Percentiles rank a stretch among this genome's conserved stretches.
phyloP scores from a whole-genome alignment of 805 yeast species.

The Cyberlindnera saturnus region DNA sequence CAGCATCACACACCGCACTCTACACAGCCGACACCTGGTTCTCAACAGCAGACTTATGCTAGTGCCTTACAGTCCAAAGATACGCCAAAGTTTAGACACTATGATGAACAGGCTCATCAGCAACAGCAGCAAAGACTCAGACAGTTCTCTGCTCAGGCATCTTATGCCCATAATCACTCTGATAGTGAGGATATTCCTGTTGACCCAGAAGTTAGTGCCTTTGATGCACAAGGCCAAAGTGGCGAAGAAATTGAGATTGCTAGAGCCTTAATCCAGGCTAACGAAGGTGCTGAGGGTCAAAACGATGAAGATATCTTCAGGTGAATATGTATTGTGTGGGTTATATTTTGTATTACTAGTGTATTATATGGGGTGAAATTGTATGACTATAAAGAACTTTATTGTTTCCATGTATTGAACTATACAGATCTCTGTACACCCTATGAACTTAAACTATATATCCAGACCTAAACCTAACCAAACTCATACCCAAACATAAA shows the following conservation, averaged over 20 bases:
- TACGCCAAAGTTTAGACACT: constrained; percentile 7
- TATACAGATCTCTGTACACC: too few relatives aligned
- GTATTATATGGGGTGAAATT: not conserved
- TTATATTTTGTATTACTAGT: not conserved
- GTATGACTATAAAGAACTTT: not conserved
- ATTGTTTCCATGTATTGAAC: not conserved
- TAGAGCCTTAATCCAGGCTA: constrained; percentile 57
- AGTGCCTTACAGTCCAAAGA: constrained; percentile 1
- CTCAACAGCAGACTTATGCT: constrained; percentile 1
- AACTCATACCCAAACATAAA: too few relatives aligned
- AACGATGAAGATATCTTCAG: constrained; percentile 12
- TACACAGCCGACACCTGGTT: constrained; percentile 1
- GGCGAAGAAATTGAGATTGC: constrained; percentile 62
- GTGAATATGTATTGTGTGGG: not conserved
- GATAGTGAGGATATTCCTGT: constrained; percentile 38
- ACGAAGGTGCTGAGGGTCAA: constrained; percentile 11
- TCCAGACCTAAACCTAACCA: too few relatives aligned
- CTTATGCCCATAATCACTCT: not conserved
- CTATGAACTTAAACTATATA: too few relatives aligned
- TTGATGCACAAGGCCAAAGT: constrained; percentile 31
- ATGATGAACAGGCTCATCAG: constrained; percentile 6
- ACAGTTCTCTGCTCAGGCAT: constrained; percentile 1
- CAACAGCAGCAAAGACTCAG: constrained; percentile 2
- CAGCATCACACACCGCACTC: constrained; percentile 3
- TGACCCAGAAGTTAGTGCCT: constrained; percentile 53